A percentile compares a stretch with the other conserved stretches of the same genome.
phyloP scores from a whole-genome alignment of 2,329 filamentous ascomycete genomes.

The Mariannaea elegans region DNA sequence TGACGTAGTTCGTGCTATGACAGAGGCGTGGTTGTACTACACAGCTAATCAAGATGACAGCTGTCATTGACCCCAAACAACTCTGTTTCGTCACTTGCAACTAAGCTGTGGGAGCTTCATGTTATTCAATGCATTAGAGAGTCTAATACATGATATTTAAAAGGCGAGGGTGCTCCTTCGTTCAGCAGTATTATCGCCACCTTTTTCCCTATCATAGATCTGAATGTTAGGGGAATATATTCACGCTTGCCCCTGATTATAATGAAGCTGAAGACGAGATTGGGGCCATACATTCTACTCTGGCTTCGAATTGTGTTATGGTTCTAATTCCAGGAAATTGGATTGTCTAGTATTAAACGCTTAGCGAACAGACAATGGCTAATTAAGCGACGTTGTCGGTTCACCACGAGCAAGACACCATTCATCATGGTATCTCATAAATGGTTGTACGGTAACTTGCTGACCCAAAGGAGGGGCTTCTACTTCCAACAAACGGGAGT shows the following conservation, averaged over 20 bases:
- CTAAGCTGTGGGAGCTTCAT: too few species aligned
- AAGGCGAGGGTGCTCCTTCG: too few species aligned
- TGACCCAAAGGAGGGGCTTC: neutral
- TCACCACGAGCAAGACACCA: neutral
- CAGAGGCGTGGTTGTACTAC: neutral
- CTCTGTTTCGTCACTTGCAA: neutral
- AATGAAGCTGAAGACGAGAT: neutral
- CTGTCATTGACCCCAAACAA: neutral
- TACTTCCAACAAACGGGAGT: neutral
- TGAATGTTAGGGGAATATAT: too few species aligned
- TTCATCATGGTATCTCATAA: neutral
- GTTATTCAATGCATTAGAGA: too few species aligned
- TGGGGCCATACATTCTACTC: neutral
- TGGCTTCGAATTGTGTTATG: neutral
- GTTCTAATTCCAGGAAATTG: neutral
- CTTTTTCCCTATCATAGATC: too few species aligned
- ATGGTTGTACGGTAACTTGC: neutral
- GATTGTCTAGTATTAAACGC: neutral
- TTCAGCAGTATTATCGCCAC: too few species aligned
- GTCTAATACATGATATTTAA: too few species aligned
- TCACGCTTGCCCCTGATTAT: too few species aligned
- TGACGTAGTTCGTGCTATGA: neutral
- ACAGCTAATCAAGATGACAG: neutral
- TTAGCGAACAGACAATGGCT: neutral
- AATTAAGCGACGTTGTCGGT: neutral